Conservation (phyloP, 2,329 filamentous ascomycete species). For the Periconia digitata region DNA sequence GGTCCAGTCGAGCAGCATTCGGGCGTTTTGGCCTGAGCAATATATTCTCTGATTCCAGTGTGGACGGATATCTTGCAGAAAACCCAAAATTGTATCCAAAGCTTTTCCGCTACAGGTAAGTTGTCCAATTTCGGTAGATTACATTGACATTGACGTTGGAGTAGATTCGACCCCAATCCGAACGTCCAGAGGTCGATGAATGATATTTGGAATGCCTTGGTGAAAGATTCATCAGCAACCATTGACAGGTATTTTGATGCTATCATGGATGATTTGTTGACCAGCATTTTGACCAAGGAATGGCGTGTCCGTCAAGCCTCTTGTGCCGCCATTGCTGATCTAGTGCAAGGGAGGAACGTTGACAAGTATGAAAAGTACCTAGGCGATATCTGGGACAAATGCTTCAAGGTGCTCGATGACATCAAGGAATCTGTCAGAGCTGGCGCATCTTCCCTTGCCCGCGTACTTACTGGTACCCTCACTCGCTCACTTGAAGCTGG, state of each 20-base stretch:
- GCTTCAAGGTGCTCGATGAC: conserved; percentile 91
- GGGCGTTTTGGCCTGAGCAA: conserved; percentile 90
- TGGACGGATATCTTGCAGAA: conserved; percentile 66
- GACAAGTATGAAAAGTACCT: conserved; percentile 78
- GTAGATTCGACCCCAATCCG: conserved; percentile 80
- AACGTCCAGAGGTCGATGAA: conserved; percentile 97
- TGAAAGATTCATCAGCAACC: conserved; percentile 78
- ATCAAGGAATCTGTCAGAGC: conserved; percentile 88
- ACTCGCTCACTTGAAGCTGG: conserved; percentile 84
- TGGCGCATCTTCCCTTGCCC: conserved; percentile 79
- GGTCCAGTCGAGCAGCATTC: conserved; percentile 96
- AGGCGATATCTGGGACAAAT: conserved; percentile 78
- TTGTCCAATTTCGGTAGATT: neutral
- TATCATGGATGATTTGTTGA: conserved; percentile 85
- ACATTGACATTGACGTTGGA: conserved; percentile 14
- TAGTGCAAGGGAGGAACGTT: conserved; percentile 75
- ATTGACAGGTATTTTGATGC: conserved; percentile 82
- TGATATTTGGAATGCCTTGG: conserved; percentile 94
- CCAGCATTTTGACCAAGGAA: conserved; percentile 83
- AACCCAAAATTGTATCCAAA: conserved; percentile 96
- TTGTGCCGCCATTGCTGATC: conserved; percentile 83
- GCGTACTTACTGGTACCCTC: conserved; percentile 79
- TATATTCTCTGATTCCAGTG: conserved; percentile 81
- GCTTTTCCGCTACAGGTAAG: conserved; percentile 77
- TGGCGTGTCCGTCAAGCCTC: conserved; percentile 93